phyloP scores from a whole-genome alignment of 2,329 filamentous ascomycete genomes.

The Aspergillus sp. region DNA sequence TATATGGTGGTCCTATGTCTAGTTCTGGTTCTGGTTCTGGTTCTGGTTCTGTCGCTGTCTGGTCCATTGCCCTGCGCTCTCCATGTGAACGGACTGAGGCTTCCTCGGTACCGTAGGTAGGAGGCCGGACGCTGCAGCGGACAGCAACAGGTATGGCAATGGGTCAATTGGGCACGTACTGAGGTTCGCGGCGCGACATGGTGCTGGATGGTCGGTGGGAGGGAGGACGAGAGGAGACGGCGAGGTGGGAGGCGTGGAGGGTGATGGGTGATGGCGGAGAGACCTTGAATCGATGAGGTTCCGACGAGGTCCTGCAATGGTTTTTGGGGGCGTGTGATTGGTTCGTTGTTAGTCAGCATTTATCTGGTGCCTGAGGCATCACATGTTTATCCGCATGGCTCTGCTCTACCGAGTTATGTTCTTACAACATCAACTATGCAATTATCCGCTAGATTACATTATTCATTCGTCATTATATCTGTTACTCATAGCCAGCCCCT shows the following conservation, averaged over 20 bases:
- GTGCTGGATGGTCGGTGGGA: conserved; percentile 1
- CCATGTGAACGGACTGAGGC: too few species aligned
- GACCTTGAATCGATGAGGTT: not conserved
- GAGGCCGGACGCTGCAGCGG: not conserved
- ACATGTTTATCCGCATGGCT: too few species aligned
- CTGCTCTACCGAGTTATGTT: not conserved
- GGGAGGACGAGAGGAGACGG: not conserved
- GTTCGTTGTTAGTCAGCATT: conserved; percentile 22
- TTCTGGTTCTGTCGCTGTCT: conserved; percentile 13
- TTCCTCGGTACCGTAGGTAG: conserved; percentile 3
- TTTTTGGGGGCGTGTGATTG: conserved; percentile 21
- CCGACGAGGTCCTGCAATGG: not conserved
- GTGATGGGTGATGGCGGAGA: not conserved
- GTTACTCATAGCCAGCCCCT: conserved; percentile 58
- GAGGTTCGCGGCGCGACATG: conserved; percentile 21
- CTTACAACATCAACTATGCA: not conserved
- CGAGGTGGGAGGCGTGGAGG: not conserved
- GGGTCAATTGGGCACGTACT: conserved; percentile 11
- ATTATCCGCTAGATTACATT: not conserved
- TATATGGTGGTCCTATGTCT: too few species aligned
- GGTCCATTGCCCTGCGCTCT: not conserved
- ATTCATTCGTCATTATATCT: not conserved
- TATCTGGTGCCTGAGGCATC: not conserved
- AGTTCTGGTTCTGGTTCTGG: conserved; percentile 18
- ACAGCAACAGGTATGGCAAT: too few species aligned